phyloP scores from a whole-genome alignment of 345 rosid genomes.

The Moricandia arvensis region DNA sequence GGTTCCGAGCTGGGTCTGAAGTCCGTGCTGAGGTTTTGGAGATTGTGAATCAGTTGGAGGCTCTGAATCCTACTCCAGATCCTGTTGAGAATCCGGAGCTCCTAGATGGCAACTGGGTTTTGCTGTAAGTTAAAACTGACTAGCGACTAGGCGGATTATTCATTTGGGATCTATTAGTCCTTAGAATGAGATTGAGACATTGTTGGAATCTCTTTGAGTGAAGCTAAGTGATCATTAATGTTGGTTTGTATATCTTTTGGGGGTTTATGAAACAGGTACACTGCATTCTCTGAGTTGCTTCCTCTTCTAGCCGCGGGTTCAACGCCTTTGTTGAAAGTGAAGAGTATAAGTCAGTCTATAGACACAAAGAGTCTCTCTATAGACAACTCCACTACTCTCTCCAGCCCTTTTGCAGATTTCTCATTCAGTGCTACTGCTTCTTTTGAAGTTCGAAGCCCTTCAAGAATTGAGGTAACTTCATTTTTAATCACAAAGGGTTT shows the following conservation, averaged over 20 bases:
- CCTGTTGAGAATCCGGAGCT: slow-evolving; percentile 61
- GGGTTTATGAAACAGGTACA: slow-evolving; percentile 53
- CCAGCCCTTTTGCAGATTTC: slow-evolving; percentile 77
- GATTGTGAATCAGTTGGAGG: slow-evolving; percentile 86
- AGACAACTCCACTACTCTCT: slow-evolving; percentile 64
- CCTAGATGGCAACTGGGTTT: slow-evolving; percentile 91
- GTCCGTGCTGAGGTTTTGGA: slow-evolving; percentile 84
- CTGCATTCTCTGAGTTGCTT: slow-evolving; percentile 88
- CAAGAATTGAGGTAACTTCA: slow-evolving; percentile 79
- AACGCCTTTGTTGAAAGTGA: slow-evolving; percentile 70
- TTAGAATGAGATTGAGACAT: too few relatives aligned
- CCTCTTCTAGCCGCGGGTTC: slow-evolving; percentile 81
- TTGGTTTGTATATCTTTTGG: background rate
- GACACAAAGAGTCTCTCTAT: slow-evolving; percentile 53
- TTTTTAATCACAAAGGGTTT: background rate
- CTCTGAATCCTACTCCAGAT: slow-evolving; percentile 65
- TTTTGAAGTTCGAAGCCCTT: slow-evolving; percentile 76
- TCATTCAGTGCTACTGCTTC: slow-evolving; percentile 84
- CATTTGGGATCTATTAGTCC: too few relatives aligned
- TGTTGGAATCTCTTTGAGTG: background rate
- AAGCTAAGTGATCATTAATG: background rate
- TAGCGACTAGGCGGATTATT: too few relatives aligned
- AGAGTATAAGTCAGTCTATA: slow-evolving; percentile 64
- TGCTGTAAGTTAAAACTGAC: slow-evolving; percentile 60
- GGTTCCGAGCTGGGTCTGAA: slow-evolving; percentile 66